Conservation (phyloP, 805 yeast genomes). For the Zygosaccharomyces gambellarensis region DNA sequence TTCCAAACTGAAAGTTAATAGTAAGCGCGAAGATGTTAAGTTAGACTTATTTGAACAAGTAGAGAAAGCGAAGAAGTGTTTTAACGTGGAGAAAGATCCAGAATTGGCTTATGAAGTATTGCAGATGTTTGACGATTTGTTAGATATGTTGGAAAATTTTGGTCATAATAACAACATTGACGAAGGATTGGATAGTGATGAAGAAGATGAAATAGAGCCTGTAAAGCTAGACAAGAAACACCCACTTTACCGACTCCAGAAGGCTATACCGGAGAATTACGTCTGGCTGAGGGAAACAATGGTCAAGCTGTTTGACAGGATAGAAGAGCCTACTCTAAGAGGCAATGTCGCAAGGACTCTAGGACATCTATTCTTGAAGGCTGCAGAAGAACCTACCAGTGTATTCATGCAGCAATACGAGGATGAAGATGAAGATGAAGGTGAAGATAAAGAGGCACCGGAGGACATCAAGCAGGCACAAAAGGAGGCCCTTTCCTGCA, state of each 20-base stretch:
- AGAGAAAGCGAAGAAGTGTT: slow-evolving; percentile 43
- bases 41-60: slow-evolving; percentile 40
- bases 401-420: slow-evolving; percentile 56
- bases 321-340: slow-evolving; percentile 28
- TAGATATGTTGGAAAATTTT: slow-evolving; percentile 63
- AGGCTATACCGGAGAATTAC: slow-evolving; percentile 41
- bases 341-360: slow-evolving; percentile 44
- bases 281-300: slow-evolving; percentile 42
- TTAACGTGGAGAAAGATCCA: slow-evolving; percentile 38
- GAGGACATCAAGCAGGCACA: slow-evolving; percentile 41
- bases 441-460: slow-evolving; percentile 21
- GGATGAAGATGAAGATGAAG: slow-evolving; percentile 37
- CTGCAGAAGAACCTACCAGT: slow-evolving; percentile 57
- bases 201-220: slow-evolving; percentile 38
- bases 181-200: slow-evolving; percentile 58
- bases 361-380: slow-evolving; percentile 60
- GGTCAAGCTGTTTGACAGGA: slow-evolving; percentile 17
- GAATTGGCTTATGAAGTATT: slow-evolving; percentile 47
- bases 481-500: slow-evolving; percentile 43
- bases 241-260: slow-evolving; percentile 46
- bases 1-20: slow-evolving; percentile 45
- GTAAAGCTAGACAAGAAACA: slow-evolving; percentile 44
- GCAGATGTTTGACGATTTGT: slow-evolving; percentile 57
- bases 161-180: slow-evolving; percentile 49
- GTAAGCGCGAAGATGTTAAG: slow-evolving; percentile 24